phyloP scores from a whole-genome alignment of 306 rosid species.

The Hylodesmum podocarpum region DNA sequence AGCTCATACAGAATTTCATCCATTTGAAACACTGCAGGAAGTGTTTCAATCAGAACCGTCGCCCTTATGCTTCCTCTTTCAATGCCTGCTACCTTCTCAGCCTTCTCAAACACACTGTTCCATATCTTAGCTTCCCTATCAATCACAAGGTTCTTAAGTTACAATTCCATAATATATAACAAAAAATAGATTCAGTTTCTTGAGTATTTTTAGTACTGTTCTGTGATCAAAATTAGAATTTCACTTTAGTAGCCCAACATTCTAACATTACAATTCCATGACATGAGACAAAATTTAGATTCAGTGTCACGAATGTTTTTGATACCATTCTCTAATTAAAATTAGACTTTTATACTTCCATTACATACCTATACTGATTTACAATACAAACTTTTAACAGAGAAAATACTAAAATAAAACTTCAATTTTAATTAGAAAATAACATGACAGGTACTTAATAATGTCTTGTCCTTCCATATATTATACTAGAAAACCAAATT shows the following conservation, averaged over 20 bases:
- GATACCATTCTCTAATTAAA: not conserved
- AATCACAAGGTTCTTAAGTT: not conserved
- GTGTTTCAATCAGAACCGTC: conserved; percentile 87
- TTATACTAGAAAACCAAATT: not conserved
- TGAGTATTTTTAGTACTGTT: too few relatives aligned
- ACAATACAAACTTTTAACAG: not conserved
- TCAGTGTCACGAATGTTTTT: too few relatives aligned
- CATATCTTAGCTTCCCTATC: conserved; percentile 90
- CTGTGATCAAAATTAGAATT: too few relatives aligned
- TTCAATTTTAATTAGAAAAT: not conserved
- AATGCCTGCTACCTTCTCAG: conserved; percentile 71
- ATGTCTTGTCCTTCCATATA: not conserved
- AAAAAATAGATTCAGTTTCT: too few relatives aligned
- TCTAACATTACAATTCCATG: not conserved
- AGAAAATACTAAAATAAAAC: not conserved
- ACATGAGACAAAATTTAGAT: too few relatives aligned
- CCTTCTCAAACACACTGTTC: conserved; percentile 84
- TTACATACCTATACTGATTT: too few relatives aligned
- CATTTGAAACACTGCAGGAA: conserved; percentile 94
- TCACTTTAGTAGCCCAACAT: too few relatives aligned
- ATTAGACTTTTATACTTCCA: not conserved
- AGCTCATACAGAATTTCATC: conserved; percentile 85
- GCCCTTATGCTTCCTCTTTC: conserved; percentile 92
- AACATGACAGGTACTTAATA: not conserved
- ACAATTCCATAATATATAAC: not conserved